Evolutionary conservation across 306 rosid genomes (phyloP), one percentile per base, ranked within the genome.

Genomic region (Cajanus cajan): DNA sequence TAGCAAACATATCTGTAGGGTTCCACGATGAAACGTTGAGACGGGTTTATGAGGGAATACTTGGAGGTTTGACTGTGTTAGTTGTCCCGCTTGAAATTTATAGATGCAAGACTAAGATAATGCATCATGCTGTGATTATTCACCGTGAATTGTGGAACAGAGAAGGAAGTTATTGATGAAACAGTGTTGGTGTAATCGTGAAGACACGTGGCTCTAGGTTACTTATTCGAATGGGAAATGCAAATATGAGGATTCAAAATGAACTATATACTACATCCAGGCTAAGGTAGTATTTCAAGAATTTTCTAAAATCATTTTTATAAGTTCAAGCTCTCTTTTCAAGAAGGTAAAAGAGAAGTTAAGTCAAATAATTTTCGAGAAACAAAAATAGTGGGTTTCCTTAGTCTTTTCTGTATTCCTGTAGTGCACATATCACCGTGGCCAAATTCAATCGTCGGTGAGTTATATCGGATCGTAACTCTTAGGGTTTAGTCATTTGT

Each of bases 1-100:
- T 87, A 54, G 85, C 83, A 18, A 73, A 82, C 68, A 85, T 80
- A 70, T 82, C 85, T 33, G 45, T 39, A 74, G 95, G 90, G 62
- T 78, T 87, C 47, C 81, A 70, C 13, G 62, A 76, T 11, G 65
- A 82, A 15, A 78, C 71, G 5, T 90, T 85, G 90, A 78, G 71
- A 58, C 83, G 88, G 89, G 40, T 22, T 64, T 87, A 86, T 63
- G 85, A 77, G 9, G 86, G 63, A 48, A 33, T 90, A 24, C 84
- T 88, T 19, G 85, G 71, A 21, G 63, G 41, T 62, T 81, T 90
- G 39, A 78, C 50, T 10, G 21, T 85, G 33, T 22, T 44, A 57
- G 84, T 79, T 66, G 13, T 81, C 8, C 61, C 54, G 1, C 25
- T 90, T 64, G 95, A 90, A 63, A 68, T 85, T 58, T 43, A 51